Percentiles rank a stretch among this genome's conserved stretches.
These are phyloP conservation scores for Naganishia randhawae DNA, from an alignment of 768 basidiomycete species.

Conservation along the genomic window DNA sequence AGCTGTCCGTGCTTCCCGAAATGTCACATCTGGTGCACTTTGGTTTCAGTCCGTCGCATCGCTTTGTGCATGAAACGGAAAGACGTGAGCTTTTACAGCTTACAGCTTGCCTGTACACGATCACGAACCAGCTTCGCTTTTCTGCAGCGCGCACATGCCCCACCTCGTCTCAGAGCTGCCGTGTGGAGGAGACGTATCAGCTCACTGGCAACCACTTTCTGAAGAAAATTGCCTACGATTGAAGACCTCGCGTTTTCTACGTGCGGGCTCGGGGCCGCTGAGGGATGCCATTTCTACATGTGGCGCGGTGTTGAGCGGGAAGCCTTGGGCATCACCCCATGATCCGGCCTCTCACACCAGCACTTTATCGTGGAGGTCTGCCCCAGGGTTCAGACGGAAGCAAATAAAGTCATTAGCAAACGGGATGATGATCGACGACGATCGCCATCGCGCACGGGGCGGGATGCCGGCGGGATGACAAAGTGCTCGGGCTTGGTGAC, in stretches of 20 bases:
- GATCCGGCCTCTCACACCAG: too few species aligned
- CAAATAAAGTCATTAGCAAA: conserved; percentile 2
- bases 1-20: neutral
- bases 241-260: conserved; percentile 14
- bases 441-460: neutral
- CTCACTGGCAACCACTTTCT: neutral
- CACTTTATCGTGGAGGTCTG: neutral
- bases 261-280: neutral
- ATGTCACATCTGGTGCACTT: neutral
- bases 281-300: neutral
- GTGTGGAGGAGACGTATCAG: neutral
- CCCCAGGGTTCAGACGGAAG: neutral
- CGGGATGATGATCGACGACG: neutral
- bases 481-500: too few species aligned
- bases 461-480: neutral
- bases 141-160: conserved; percentile 14
- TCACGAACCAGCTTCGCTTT: conserved; percentile 9
- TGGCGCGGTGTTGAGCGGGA: too few species aligned
- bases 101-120: neutral
- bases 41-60: conserved; percentile 13
- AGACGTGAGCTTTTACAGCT: neutral
- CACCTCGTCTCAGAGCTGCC: conserved; percentile 10
- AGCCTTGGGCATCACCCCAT: too few species aligned
- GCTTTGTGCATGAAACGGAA: neutral
- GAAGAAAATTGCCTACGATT: neutral